Evolutionary conservation across 345 rosid species (phyloP).

Genomic region (Lepidium aucheri): DNA sequence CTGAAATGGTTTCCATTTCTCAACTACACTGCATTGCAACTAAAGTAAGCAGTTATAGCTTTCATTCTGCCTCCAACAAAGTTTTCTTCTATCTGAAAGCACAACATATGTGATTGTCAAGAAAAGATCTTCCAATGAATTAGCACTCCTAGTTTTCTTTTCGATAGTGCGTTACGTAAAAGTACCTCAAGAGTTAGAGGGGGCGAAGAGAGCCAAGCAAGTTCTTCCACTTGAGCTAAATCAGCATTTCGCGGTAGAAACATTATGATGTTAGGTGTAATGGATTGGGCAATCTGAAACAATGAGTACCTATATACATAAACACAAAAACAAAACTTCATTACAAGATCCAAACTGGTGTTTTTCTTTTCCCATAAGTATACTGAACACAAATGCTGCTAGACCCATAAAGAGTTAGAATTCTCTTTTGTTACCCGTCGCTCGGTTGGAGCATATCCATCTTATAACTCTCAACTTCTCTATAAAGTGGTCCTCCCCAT

Average conservation of each 20-base stretch:
- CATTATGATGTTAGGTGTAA: slow-evolving; percentile 18
- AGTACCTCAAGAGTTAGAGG: slow-evolving; percentile 23
- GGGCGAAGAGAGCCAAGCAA: slow-evolving; percentile 25
- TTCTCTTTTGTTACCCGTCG: slow-evolving; percentile 27
- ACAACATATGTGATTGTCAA: not conserved
- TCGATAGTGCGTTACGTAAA: not conserved
- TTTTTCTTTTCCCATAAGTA: not conserved
- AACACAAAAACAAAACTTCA: not conserved
- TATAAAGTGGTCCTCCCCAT: slow-evolving; percentile 48
- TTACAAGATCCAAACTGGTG: not conserved
- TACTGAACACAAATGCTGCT: not conserved
- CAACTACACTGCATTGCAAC: not conserved
- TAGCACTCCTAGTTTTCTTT: not conserved
- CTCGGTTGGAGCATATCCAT: slow-evolving; percentile 38
- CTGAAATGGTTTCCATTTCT: not conserved
- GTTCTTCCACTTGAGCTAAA: slow-evolving; percentile 21
- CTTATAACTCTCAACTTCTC: slow-evolving; percentile 22
- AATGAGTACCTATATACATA: slow-evolving; percentile 4
- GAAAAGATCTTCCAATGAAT: not conserved
- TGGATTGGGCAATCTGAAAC: slow-evolving; percentile 20
- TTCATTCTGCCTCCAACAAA: slow-evolving; percentile 14
- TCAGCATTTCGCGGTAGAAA: slow-evolving; percentile 21
- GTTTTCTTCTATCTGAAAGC: slow-evolving; percentile 18
- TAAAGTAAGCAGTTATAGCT: slow-evolving; percentile 20
- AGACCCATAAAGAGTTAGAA: too few relatives aligned